Percentiles rank a stretch among this genome's conserved stretches.
Evolutionary conservation across 1,139 yeast genomes (phyloP).

Genomic region (Eremothecium cymbalariae): DNA sequence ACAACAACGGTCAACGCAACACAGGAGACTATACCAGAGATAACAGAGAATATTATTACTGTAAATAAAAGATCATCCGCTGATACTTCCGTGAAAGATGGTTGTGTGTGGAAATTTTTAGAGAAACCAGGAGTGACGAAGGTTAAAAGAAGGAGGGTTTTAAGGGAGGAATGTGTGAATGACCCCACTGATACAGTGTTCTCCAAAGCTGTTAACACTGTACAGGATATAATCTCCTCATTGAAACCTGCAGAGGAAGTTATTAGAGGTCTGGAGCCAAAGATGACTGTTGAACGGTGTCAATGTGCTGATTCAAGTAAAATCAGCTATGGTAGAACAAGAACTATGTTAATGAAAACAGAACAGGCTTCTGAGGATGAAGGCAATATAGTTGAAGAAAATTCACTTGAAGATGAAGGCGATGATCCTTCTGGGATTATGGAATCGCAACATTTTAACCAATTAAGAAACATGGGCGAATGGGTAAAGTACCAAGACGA

Average conservation of each 20-base stretch:
- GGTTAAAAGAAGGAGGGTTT: too few relatives aligned
- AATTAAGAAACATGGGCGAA: slow-evolving; percentile 25
- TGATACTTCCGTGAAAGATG: too few relatives aligned
- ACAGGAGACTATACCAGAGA: too few relatives aligned
- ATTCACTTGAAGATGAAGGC: slow-evolving; percentile 10
- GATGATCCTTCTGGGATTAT: slow-evolving; percentile 6
- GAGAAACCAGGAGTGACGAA: slow-evolving; percentile 8
- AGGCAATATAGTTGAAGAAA: slow-evolving; percentile 3
- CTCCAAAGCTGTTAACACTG: slow-evolving; percentile 10
- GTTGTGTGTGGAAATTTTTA: slow-evolving; percentile 14
- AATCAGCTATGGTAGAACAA: slow-evolving; percentile 24
- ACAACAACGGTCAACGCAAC: slow-evolving; percentile 2
- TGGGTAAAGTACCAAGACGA: slow-evolving; percentile 27
- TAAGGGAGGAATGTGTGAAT: too few relatives aligned
- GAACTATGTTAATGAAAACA: slow-evolving; percentile 19
- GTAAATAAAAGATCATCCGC: too few relatives aligned
- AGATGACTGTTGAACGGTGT: neutral
- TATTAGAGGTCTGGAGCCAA: neutral
- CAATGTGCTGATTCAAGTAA: neutral
- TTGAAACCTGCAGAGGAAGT: slow-evolving; percentile 7
- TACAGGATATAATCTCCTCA: slow-evolving; percentile 9
- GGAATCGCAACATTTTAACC: slow-evolving; percentile 19
- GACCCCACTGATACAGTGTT: too few relatives aligned
- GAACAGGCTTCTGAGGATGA: slow-evolving; percentile 7
- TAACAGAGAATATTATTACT: too few relatives aligned